Percentiles rank a stretch among this genome's conserved stretches.
phyloP scores from a whole-genome alignment of 2,329 filamentous ascomycete species.

The Clonostachys chloroleuca region DNA sequence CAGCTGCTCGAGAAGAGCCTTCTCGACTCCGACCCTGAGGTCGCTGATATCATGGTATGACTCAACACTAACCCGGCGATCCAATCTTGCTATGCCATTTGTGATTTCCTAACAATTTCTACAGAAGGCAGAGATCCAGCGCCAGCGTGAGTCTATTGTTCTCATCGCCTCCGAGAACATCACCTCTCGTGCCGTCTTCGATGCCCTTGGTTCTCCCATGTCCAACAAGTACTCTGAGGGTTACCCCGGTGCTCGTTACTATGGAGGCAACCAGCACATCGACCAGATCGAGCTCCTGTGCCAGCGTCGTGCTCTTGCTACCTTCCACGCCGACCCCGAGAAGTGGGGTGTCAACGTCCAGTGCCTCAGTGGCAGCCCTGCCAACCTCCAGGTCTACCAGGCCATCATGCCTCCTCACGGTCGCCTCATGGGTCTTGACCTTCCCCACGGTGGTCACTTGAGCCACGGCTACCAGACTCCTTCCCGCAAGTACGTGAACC shows the following conservation, averaged over 20 bases:
- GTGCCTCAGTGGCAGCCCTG: slow-evolving; percentile 85
- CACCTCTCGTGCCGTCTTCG: slow-evolving; percentile 95
- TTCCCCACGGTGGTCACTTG: slow-evolving; percentile 91
- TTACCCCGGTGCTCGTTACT: slow-evolving; percentile 97
- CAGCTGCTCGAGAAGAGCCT: slow-evolving; percentile 96
- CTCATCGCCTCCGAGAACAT: slow-evolving; percentile 99
- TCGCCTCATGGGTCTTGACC: slow-evolving; percentile 92
- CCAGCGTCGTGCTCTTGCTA: slow-evolving; percentile 87
- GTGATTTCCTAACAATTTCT: slow-evolving; percentile 19
- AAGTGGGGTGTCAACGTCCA: slow-evolving; percentile 99
- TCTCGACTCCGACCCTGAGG: slow-evolving; percentile 86
- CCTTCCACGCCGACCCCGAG: slow-evolving; percentile 78
- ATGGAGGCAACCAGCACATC: slow-evolving; percentile 98
- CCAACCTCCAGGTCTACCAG: slow-evolving; percentile 98
- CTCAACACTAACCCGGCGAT: background rate
- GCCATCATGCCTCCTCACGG: slow-evolving; percentile 95
- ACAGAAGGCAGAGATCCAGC: slow-evolving; percentile 88
- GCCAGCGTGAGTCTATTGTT: slow-evolving; percentile 97
- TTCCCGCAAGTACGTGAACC: slow-evolving; percentile 68
- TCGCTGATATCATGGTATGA: slow-evolving; percentile 92
- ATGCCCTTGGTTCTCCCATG: slow-evolving; percentile 92
- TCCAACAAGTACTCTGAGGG: slow-evolving; percentile 99
- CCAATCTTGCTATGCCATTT: background rate
- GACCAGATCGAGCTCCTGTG: slow-evolving; percentile 93
- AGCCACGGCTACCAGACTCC: slow-evolving; percentile 98